Conservation (phyloP, 331 rosid genomes). For the Malus hybrid region DNA sequence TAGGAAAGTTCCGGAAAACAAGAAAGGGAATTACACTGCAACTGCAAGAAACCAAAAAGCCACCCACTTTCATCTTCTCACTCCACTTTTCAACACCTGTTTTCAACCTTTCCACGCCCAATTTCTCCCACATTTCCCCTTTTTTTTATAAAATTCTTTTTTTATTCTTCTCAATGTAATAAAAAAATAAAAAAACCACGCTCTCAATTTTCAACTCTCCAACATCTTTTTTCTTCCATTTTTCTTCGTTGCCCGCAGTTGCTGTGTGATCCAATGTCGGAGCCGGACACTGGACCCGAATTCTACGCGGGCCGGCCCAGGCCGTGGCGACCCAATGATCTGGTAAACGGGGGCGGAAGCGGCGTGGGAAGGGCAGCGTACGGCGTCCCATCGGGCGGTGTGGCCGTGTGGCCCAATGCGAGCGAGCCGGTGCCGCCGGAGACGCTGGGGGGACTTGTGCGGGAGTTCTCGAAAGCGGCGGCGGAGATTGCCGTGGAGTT, state of each 20-base stretch:
- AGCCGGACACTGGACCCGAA: neutral
- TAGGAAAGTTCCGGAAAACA: neutral
- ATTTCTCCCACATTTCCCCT: neutral
- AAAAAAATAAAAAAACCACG: neutral
- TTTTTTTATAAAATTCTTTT: neutral
- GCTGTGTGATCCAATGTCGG: neutral
- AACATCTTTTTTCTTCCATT: too few species aligned
- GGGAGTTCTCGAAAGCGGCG: slow-evolving; percentile 69
- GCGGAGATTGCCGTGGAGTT: slow-evolving; percentile 74
- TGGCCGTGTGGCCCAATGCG: neutral
- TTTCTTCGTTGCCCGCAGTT: neutral
- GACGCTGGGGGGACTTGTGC: slow-evolving; percentile 31
- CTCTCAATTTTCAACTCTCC: neutral
- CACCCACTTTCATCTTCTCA: neutral
- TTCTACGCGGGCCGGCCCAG: neutral
- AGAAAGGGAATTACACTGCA: neutral
- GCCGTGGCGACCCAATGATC: slow-evolving; percentile 10
- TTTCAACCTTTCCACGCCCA: slow-evolving; percentile 20
- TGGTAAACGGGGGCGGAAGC: neutral
- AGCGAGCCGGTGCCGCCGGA: slow-evolving; percentile 27
- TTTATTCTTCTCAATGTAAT: too few species aligned
- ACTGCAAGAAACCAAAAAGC: slow-evolving; percentile 9
- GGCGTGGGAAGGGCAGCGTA: neutral
- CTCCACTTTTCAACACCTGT: slow-evolving; percentile 7
- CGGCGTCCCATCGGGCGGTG: neutral